Conservation (phyloP, 2,329 filamentous ascomycete species). For the Fusarium solani-melongenae region DNA sequence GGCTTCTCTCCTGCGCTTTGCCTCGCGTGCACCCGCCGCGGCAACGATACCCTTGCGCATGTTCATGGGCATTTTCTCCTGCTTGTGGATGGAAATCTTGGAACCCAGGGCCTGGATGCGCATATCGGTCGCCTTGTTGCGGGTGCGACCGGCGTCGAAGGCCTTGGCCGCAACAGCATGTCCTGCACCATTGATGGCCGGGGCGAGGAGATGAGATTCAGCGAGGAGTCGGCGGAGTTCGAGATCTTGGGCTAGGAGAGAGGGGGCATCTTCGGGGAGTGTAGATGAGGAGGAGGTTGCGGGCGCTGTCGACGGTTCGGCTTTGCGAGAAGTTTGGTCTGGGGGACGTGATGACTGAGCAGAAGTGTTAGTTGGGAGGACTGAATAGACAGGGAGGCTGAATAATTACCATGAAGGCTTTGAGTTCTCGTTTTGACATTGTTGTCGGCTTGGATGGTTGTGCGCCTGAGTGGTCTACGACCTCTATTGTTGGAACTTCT, state of each 20-base stretch:
- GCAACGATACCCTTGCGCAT: constrained; percentile 86
- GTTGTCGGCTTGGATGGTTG: constrained; percentile 50
- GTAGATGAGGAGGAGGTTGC: constrained; percentile 45
- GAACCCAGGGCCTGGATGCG: constrained; percentile 84
- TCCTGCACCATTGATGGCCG: constrained; percentile 57
- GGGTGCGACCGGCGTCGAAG: constrained; percentile 73
- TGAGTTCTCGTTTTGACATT: constrained; percentile 76
- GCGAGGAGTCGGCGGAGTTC: constrained; percentile 89
- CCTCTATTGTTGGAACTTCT: constrained; percentile 59
- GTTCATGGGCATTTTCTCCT: constrained; percentile 89
- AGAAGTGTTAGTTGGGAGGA: constrained; percentile 9
- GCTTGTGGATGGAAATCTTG: constrained; percentile 78
- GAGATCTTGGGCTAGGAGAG: constrained; percentile 89
- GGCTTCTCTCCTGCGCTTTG: constrained; percentile 79
- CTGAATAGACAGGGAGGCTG: neutral
- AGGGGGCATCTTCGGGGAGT: constrained; percentile 68
- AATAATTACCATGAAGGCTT: constrained; percentile 76
- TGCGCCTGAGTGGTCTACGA: constrained; percentile 68
- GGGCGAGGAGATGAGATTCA: constrained; percentile 85
- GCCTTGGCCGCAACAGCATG: constrained; percentile 53
- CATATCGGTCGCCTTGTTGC: constrained; percentile 85
- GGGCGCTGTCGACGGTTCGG: constrained; percentile 29
- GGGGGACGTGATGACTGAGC: constrained; percentile 62
- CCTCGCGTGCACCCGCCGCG: constrained; percentile 74
- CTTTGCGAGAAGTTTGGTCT: constrained; percentile 43